These are phyloP conservation scores for Paecilomyces dactylethromorphus DNA, from an alignment of 2,329 filamentous ascomycete species.

Conservation along the genomic window DNA sequence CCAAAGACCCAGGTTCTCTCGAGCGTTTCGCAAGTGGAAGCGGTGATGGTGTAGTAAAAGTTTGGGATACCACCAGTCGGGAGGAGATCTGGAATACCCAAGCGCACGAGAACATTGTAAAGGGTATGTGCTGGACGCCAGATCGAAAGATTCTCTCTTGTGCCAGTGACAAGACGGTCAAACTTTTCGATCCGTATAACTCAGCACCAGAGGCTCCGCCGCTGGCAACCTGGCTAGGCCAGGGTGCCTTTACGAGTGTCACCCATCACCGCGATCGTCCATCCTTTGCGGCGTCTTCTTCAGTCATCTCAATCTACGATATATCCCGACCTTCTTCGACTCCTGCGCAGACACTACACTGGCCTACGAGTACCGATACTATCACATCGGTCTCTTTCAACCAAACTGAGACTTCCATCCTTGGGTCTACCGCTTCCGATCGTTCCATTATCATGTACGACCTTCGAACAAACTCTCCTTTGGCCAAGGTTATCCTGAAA, in stretches of 20 bases:
- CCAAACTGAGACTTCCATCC: slow-evolving; percentile 83
- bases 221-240: slow-evolving; percentile 75
- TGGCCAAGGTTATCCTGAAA: slow-evolving; percentile 73
- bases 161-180: slow-evolving; percentile 77
- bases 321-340: slow-evolving; percentile 69
- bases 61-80: slow-evolving; percentile 72
- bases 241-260: slow-evolving; percentile 73
- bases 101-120: slow-evolving; percentile 91
- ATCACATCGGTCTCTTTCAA: slow-evolving; percentile 88
- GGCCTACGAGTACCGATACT: slow-evolving; percentile 85
- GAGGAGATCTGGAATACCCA: slow-evolving; percentile 71
- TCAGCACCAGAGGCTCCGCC: slow-evolving; percentile 63
- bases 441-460: slow-evolving; percentile 87
- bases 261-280: slow-evolving; percentile 74
- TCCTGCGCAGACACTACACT: slow-evolving; percentile 73
- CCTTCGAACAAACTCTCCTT: slow-evolving; percentile 73
- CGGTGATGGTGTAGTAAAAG: slow-evolving; percentile 89
- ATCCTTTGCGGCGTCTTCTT: slow-evolving; percentile 70
- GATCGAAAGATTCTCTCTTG: slow-evolving; percentile 82
- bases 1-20: slow-evolving; percentile 69
- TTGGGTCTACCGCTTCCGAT: slow-evolving; percentile 80
- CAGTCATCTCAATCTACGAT: slow-evolving; percentile 81
- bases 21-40: slow-evolving; percentile 74
- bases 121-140: slow-evolving; percentile 81
- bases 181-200: slow-evolving; percentile 86